Conservation (phyloP, 2,329 filamentous ascomycete genomes). For the Periglandula ipomoeae region DNA sequence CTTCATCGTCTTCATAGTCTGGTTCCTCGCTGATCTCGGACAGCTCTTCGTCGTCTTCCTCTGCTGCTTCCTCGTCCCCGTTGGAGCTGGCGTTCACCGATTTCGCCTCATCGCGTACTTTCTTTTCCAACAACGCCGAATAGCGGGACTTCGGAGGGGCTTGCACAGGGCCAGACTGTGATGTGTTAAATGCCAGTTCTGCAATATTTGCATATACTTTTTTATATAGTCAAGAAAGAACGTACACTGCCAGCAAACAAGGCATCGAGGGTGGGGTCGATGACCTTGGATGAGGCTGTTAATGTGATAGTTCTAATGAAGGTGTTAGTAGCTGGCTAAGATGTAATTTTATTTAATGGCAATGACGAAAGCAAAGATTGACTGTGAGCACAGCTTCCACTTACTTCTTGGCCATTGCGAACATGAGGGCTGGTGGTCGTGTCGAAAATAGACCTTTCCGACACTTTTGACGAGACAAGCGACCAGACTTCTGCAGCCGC, state of each 20-base stretch:
- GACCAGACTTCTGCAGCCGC: too few species aligned
- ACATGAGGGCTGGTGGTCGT: not conserved
- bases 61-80: constrained; percentile 16
- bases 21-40: constrained; percentile 18
- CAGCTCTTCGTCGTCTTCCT: constrained; percentile 22
- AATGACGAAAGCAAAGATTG: not conserved
- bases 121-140: constrained; percentile 25
- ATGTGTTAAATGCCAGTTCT: not conserved
- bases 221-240: constrained; percentile 12
- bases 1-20: constrained; percentile 20
- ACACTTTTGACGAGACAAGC: not conserved
- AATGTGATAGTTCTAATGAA: constrained; percentile 23
- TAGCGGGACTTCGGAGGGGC: constrained; percentile 37
- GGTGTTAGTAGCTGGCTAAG: constrained; percentile 19
- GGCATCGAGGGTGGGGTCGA: constrained; percentile 61
- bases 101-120: constrained; percentile 15
- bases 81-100: constrained; percentile 15
- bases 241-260: constrained; percentile 67
- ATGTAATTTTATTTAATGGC: constrained; percentile 1
- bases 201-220: not conserved
- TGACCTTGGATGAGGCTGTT: constrained; percentile 39
- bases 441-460: not conserved
- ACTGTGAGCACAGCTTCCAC: constrained; percentile 5
- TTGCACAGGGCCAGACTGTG: constrained; percentile 42
- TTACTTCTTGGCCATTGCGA: constrained; percentile 17